Base-by-base conservation (phyloP, 495 filamentous ascomycete genomes). In the Talaromyces adpressus region DNA sequence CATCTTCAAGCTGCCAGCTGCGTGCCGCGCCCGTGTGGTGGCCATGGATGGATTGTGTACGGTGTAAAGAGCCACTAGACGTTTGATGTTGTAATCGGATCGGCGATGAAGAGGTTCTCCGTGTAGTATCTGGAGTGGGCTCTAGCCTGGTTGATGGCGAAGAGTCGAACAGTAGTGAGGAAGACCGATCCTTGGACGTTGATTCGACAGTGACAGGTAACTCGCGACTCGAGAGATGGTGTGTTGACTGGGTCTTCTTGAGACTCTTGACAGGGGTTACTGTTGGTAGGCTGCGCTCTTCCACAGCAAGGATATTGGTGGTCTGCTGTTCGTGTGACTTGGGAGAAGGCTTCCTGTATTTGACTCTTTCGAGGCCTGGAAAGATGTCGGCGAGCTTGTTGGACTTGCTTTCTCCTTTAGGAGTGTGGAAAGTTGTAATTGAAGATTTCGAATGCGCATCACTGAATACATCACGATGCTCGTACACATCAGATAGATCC, bases 161-260 rank as follows among this genome's bases (percentile, higher is more conserved):
- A 12, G 82, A 80, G 36, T 77, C 68, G 65, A 87, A 85, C 2
- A 87, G 73, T 27, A 78, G 71, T 20, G 84, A 83, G 4, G 82
- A 77, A 54, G 81, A 77, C 51, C 78, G 74, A 53, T 84, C 82
- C 64, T 83, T 83, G 4, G 80, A 79, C 3, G 77, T 79, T 39
- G 82, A 76, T 36, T 83, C 76, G n/a, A 80, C 70, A 22, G 77
- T 47, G 68, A 29, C 30, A 66, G 68, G 1, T 30, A 51, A 34
- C 71, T 68, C 23, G 29, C 20, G 6, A 56, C 39, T 18, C 30
- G 45, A 25, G 25, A 20, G 41, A 30, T 23, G 18, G 22, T 30
- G 14, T 6, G n/a, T 32, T 53, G 60, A 32, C 60, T 20, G 22
- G 60, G 4, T 36, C 32, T 16, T 20, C 9, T 58, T 32, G 18